Conservation (phyloP, 495 filamentous ascomycete genomes). For the Aspergillus heteromorphus region DNA sequence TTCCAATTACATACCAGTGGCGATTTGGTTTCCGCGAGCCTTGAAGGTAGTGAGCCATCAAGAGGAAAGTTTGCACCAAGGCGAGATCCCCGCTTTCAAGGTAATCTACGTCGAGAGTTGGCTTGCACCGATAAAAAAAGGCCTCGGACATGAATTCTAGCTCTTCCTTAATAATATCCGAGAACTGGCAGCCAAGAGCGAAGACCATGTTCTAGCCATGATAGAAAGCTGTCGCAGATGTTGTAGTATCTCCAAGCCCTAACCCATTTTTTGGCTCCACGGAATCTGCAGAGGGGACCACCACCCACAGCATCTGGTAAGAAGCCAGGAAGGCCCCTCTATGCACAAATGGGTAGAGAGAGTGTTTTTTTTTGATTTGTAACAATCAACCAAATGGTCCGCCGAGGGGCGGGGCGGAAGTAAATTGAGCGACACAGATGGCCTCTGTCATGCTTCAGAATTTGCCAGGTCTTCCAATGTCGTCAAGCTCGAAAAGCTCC, state of each 20-base stretch:
- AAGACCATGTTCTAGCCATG: constrained; percentile 34
- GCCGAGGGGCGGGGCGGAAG: constrained; percentile 29
- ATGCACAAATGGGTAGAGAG: constrained; percentile 37
- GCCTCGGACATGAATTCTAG: constrained; percentile 20
- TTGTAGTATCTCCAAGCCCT: constrained; percentile 3
- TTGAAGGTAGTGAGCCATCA: constrained; percentile 35
- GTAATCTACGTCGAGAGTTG: constrained; percentile 27
- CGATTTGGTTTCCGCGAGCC: constrained; percentile 29
- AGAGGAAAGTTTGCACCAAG: constrained; percentile 33
- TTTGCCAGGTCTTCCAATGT: too few species aligned
- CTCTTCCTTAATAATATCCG: constrained; percentile 15
- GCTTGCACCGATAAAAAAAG: constrained; percentile 31
- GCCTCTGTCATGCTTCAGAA: too few species aligned
- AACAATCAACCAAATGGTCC: constrained; percentile 29
- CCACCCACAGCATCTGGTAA: constrained; percentile 24
- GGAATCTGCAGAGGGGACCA: not conserved
- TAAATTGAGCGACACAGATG: not conserved
- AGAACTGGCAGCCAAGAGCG: constrained; percentile 33
- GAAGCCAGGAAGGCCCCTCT: constrained; percentile 23
- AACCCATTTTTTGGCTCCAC: constrained; percentile 10
- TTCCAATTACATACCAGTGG: constrained; percentile 38
- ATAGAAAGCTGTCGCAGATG: constrained; percentile 23
- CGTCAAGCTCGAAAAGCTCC: too few species aligned
- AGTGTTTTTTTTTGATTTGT: constrained; percentile 28
- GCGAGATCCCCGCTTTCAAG: constrained; percentile 24